Evolutionary conservation across 805 yeast genomes (phyloP).

Genomic region (Kluyveromyces nonfermentans): DNA sequence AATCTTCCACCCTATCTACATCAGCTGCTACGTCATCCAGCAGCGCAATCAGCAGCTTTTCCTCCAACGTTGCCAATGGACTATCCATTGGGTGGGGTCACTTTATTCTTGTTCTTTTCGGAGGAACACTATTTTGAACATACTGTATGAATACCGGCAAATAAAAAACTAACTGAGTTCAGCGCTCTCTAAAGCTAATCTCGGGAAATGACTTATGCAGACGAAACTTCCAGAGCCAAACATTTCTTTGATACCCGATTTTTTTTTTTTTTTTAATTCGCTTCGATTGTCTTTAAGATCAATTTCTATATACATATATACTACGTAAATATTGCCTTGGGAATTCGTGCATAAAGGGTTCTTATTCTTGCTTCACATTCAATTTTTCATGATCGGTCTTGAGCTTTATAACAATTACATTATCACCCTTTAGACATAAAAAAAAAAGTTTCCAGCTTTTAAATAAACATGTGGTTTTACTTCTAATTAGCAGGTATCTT

Average conservation of each 20-base stretch:
- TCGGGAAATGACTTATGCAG: slow-evolving; percentile 8
- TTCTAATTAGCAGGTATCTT: too few relatives aligned
- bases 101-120: slow-evolving; percentile 5
- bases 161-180: not conserved
- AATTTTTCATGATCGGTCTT: too few relatives aligned
- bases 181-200: not conserved
- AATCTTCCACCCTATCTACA: slow-evolving; percentile 44
- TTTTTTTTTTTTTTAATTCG: not conserved
- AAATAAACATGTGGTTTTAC: too few relatives aligned
- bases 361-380: not conserved
- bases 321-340: not conserved
- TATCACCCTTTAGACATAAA: too few relatives aligned
- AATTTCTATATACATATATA: too few relatives aligned
- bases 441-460: not conserved
- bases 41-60: slow-evolving; percentile 19
- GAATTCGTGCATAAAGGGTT: not conserved
- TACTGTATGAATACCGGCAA: not conserved
- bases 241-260: not conserved
- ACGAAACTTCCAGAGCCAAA: not conserved
- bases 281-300: not conserved
- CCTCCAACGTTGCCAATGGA: slow-evolving; percentile 15
- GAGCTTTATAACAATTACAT: too few relatives aligned
- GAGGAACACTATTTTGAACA: not conserved
- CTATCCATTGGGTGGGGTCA: slow-evolving; percentile 8
- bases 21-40: slow-evolving; percentile 40